Percentiles rank a stretch among this genome's conserved stretches.
phyloP scores from a whole-genome alignment of 176 grass and related monocot species.

The Ensete ventricosum region DNA sequence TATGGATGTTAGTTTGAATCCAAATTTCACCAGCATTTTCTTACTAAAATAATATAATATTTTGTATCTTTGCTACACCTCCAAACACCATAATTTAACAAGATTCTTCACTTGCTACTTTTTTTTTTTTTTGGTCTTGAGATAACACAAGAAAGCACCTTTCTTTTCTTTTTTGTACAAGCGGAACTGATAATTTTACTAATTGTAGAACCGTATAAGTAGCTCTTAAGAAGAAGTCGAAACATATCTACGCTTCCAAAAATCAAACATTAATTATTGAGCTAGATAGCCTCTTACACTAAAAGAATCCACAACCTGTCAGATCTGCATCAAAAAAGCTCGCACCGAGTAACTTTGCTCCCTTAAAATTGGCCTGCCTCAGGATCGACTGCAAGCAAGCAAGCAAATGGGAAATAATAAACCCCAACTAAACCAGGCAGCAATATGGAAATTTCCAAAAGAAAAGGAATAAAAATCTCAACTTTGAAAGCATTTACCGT shows the following conservation, averaged over 20 bases:
- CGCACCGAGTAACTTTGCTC: conserved; percentile 57
- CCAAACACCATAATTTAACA: not conserved
- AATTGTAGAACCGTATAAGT: no score
- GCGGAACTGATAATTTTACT: not conserved
- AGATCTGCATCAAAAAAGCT: conserved; percentile 91
- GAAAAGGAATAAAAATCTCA: not conserved
- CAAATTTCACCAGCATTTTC: not conserved
- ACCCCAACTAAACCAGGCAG: not conserved
- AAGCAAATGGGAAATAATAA: not conserved
- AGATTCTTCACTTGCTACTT: not conserved
- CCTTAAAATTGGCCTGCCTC: conserved; percentile 84
- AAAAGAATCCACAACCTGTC: conserved; percentile 37
- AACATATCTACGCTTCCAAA: not conserved
- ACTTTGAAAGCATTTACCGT: conserved; percentile 31
- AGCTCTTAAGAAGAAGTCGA: no score
- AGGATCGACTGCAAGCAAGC: conserved; percentile 51
- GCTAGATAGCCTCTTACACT: not conserved
- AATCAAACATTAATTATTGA: not conserved
- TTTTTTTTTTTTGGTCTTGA: not conserved
- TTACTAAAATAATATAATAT: not conserved
- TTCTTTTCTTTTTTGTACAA: not conserved
- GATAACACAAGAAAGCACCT: no score
- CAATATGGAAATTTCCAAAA: not conserved
- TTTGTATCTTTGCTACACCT: not conserved
- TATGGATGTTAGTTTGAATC: not conserved